phyloP scores from a whole-genome alignment of 164 flowering plant genomes.

The Pachysandra terminalis region DNA sequence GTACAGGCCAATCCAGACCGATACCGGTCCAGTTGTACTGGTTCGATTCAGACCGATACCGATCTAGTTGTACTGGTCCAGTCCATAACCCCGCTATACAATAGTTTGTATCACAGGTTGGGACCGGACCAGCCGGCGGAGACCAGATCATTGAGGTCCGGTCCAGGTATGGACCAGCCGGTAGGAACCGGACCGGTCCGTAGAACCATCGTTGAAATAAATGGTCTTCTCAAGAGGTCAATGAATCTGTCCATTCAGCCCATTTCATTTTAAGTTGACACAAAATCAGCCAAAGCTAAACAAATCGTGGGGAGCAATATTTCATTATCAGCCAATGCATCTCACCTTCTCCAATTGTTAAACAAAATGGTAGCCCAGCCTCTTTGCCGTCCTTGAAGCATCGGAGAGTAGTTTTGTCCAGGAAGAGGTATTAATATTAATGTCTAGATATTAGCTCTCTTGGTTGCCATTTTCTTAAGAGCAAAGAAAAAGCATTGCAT shows the following conservation, averaged over 20 bases:
- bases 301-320: constrained; percentile 1
- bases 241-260: background rate
- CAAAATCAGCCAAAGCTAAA: background rate
- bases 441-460: background rate
- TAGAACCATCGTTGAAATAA: too few relatives aligned
- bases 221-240: background rate
- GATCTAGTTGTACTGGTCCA: too few relatives aligned
- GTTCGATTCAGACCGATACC: too few relatives aligned
- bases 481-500: background rate
- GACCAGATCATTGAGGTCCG: too few relatives aligned
- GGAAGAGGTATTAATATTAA: background rate
- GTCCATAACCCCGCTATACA: too few relatives aligned
- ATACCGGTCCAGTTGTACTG: too few relatives aligned
- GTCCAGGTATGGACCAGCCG: too few relatives aligned
- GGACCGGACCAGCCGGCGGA: too few relatives aligned
- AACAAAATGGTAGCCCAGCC: background rate
- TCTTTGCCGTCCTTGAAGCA: background rate
- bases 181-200: too few relatives aligned
- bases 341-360: background rate
- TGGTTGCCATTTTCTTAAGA: background rate
- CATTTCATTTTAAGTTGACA: background rate
- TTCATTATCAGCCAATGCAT: background rate
- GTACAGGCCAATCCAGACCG: too few relatives aligned
- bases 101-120: too few relatives aligned
- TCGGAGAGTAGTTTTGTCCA: background rate